A percentile compares a stretch with the other conserved stretches of the same genome.
Evolutionary conservation across 306 rosid species (phyloP).

Genomic region (Hippophae rhamnoides): DNA sequence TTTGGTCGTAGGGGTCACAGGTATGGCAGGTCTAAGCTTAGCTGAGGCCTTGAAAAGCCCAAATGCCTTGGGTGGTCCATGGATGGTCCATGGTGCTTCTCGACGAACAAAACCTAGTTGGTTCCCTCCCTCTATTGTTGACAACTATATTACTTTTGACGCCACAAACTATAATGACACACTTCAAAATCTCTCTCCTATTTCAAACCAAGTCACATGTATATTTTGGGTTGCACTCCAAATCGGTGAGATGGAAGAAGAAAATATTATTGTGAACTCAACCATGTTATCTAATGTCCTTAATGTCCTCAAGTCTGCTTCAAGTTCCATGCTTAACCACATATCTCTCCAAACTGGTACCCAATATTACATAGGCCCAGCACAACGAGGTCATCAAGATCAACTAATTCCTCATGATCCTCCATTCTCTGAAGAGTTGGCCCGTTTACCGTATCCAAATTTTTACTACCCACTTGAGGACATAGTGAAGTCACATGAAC

Average conservation of each 20-base stretch:
- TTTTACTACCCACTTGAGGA: slow-evolving; percentile 35
- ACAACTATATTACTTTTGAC: slow-evolving; percentile 24
- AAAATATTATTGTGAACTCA: slow-evolving; percentile 9
- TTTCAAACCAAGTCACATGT: slow-evolving; percentile 28
- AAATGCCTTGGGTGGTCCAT: slow-evolving; percentile 20
- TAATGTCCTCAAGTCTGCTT: slow-evolving; percentile 8
- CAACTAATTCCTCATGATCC: slow-evolving; percentile 17
- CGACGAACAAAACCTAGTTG: slow-evolving; percentile 12
- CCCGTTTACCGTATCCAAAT: slow-evolving; percentile 26
- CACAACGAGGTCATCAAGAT: background rate
- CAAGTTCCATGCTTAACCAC: slow-evolving; percentile 11
- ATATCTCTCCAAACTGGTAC: slow-evolving; percentile 34
- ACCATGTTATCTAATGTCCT: slow-evolving; percentile 26
- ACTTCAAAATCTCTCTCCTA: slow-evolving; percentile 15
- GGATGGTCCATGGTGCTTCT: slow-evolving; percentile 31
- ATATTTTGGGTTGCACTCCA: slow-evolving; percentile 30
- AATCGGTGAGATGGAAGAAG: slow-evolving; percentile 10
- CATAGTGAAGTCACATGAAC: slow-evolving; percentile 6
- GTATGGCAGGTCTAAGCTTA: slow-evolving; percentile 33
- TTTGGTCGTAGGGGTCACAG: slow-evolving; percentile 25
- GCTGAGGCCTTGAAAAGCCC: slow-evolving; percentile 23
- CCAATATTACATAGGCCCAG: slow-evolving; percentile 36
- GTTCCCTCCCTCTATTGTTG: slow-evolving; percentile 23
- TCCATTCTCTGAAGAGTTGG: slow-evolving; percentile 22
- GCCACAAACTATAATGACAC: slow-evolving; percentile 17